phyloP scores from a whole-genome alignment of 176 grass and related monocot genomes.

The Oryza punctata region DNA sequence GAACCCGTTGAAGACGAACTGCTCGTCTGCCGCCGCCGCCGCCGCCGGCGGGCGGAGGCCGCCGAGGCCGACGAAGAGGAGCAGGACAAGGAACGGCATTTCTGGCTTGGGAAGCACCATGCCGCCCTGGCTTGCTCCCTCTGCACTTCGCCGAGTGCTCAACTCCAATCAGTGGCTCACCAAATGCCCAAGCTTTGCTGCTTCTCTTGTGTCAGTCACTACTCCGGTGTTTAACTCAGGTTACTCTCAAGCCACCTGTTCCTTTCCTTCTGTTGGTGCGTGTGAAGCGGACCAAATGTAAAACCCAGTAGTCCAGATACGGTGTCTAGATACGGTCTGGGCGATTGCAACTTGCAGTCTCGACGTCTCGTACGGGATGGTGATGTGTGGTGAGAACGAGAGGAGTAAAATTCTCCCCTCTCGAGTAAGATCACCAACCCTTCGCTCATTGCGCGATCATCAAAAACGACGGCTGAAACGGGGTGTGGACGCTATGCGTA shows the following conservation, averaged over 20 bases:
- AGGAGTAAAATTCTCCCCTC: not conserved
- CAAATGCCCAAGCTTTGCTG: too few species aligned
- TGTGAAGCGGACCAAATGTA: too few species aligned
- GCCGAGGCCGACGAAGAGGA: constrained; percentile 28
- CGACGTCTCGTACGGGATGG: not conserved
- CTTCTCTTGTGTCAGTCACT: not conserved
- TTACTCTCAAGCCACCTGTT: too few species aligned
- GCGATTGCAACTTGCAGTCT: not conserved
- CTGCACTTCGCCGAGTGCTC: not conserved
- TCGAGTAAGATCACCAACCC: too few species aligned
- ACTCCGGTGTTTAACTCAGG: not conserved
- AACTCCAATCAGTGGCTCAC: too few species aligned
- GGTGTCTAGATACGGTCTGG: not conserved
- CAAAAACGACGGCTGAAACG: not conserved
- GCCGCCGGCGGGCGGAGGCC: not conserved
- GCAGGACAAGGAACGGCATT: constrained; percentile 13
- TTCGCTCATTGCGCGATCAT: not conserved
- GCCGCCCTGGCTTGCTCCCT: not conserved
- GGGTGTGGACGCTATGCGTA: not conserved
- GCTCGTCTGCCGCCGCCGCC: constrained; percentile 33
- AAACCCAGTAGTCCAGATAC: not conserved
- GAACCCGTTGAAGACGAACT: constrained; percentile 73
- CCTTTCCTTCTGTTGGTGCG: too few species aligned
- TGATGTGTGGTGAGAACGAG: not conserved
- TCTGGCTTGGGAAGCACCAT: not conserved